Conservation (phyloP, 1,284 basidiomycete species). For the Moesziomyces globuligerus region DNA sequence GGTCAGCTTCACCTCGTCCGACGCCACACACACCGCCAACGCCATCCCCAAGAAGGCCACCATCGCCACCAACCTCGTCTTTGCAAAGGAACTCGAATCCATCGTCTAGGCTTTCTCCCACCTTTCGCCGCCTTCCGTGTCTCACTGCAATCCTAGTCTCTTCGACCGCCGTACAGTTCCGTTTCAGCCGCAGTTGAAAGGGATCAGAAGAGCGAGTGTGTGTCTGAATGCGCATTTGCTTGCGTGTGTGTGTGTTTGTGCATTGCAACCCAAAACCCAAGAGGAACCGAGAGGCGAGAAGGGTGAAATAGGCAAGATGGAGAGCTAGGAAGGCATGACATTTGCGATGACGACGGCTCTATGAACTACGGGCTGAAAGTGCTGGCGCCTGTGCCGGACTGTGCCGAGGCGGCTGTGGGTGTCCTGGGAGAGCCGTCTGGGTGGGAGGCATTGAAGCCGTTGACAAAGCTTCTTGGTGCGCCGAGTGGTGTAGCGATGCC, state of each 20-base stretch:
- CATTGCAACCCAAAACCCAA: background rate
- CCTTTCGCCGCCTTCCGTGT: background rate
- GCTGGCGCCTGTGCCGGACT: background rate
- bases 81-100: constrained; percentile 66
- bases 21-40: constrained; percentile 23
- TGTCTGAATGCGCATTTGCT: no score
- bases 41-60: constrained; percentile 62
- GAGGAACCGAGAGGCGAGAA: no score
- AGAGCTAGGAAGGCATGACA: no score
- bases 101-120: constrained; percentile 58
- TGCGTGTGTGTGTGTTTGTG: background rate
- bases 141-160: background rate
- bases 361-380: constrained; percentile 6
- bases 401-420: constrained; percentile 3
- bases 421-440: constrained; percentile 1
- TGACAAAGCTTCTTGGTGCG: constrained; percentile 25
- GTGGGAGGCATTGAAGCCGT: constrained; percentile 13
- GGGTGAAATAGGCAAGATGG: no score
- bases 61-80: constrained; percentile 62
- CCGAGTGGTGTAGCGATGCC: background rate
- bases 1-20: constrained; percentile 59
- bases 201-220: background rate
- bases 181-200: background rate
- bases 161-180: no score
- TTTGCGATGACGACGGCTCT: no score